These are phyloP conservation scores for Ophiostoma pallidulum DNA, from an alignment of 2,329 filamentous ascomycete species.

Conservation along the genomic window DNA sequence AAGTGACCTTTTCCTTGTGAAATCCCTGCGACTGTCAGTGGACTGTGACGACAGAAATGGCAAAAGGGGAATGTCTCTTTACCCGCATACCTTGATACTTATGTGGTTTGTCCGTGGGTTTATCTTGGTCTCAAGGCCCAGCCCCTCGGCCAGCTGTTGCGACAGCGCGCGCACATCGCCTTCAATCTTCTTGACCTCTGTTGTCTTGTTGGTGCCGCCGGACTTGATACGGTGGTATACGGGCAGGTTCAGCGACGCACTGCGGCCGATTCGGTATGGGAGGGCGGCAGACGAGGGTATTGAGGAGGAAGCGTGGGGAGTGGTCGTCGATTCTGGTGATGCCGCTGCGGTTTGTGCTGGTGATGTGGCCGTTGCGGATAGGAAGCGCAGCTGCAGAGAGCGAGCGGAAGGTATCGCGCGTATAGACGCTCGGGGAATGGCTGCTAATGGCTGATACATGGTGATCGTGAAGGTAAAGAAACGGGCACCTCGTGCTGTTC, in stretches of 20 bases:
- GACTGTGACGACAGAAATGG: neutral
- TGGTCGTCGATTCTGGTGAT: neutral
- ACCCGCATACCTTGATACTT: constrained; percentile 52
- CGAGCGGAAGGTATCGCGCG: neutral
- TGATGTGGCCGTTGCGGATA: neutral
- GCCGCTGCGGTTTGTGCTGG: neutral
- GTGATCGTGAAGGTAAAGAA: neutral
- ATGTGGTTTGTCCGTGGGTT: constrained; percentile 62
- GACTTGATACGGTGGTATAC: constrained; percentile 67
- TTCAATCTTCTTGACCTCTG: constrained; percentile 67
- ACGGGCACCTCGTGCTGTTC: too few relatives aligned
- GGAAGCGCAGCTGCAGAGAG: constrained; percentile 1
- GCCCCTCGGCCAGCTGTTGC: constrained; percentile 48
- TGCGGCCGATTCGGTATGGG: constrained; percentile 62
- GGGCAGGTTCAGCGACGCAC: constrained; percentile 58
- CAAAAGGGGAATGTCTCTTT: neutral
- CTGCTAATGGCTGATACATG: neutral
- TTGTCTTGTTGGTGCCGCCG: constrained; percentile 67
- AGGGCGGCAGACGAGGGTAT: constrained; percentile 9
- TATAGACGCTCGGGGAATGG: neutral
- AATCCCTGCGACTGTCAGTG: constrained; percentile 5
- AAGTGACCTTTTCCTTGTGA: constrained; percentile 12
- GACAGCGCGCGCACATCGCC: constrained; percentile 59
- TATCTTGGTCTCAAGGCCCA: constrained; percentile 47
- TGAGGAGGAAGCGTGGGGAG: constrained; percentile 3